phyloP scores from a whole-genome alignment of 2,329 filamentous ascomycete genomes.

The Mycocentrospora acerina region DNA sequence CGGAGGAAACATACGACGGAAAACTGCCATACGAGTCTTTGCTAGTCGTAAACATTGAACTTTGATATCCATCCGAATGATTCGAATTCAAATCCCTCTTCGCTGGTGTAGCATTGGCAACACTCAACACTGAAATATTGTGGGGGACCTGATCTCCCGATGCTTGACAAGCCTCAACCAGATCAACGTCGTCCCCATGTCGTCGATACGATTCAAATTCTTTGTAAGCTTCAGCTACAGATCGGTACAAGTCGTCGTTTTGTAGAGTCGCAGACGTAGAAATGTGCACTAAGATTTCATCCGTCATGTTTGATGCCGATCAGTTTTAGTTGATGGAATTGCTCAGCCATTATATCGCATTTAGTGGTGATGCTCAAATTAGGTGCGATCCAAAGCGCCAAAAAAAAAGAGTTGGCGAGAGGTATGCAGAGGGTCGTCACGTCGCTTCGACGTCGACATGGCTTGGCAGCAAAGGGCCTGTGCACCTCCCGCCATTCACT shows the following conservation, averaged over 20 bases:
- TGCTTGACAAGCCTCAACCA: no score
- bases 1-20: slow-evolving; percentile 25
- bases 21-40: slow-evolving; percentile 40
- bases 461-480: neutral
- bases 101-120: neutral
- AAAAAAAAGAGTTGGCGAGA: neutral
- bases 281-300: slow-evolving; percentile 50
- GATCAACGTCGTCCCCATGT: neutral
- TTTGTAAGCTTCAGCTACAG: slow-evolving; percentile 45
- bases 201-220: slow-evolving; percentile 30
- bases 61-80: neutral
- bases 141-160: neutral
- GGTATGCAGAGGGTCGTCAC: neutral
- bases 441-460: no score
- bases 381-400: neutral
- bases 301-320: slow-evolving; percentile 23
- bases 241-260: slow-evolving; percentile 46
- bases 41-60: slow-evolving; percentile 15
- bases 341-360: slow-evolving; percentile 10
- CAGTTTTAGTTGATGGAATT: slow-evolving; percentile 3
- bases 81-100: neutral
- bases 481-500: neutral
- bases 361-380: neutral
- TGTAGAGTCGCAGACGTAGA: slow-evolving; percentile 45
- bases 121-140: neutral